Evolutionary conservation across 352 stramenopile genomes (phyloP), one percentile per base, ranked within the genome.

Genomic region (Globisporangium spinosum): DNA sequence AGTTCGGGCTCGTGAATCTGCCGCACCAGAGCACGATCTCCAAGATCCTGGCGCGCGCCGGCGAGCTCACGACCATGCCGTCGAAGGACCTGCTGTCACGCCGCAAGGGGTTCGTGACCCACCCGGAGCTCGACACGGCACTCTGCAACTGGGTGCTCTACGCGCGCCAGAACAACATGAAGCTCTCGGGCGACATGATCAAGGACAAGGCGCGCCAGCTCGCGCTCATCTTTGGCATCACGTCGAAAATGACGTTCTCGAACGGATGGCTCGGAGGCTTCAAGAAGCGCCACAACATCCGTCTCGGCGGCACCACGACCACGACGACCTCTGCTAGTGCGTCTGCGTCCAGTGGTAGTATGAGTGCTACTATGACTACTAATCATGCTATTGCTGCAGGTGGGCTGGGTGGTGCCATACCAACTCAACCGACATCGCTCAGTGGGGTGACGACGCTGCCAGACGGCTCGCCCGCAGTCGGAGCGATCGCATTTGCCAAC

Each of bases 251-350:
- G 72, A 80, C 58, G 60, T 87, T 87, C 65, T 88, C 79, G 35
- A 89, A 89, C 59, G 81, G 81, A 47, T 89, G 81, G 81, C 75
- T 89, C 8, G 76, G 77, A 38, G 78, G 76, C 8, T 89, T 89
- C 60, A 88, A 89, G 70, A 85, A 88, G 71, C 70, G 79, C 17
- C 79, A 87, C 69, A 87, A 87, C 64, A 85, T 85, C 53, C 73
- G 77, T 10, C 65, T 87, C 3, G 77, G 78, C 9, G 77, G 69
- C 45, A 64, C 68, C 27, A 68, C 72, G 3, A 45, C 51, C 0
- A 64, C 60, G 1, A 7, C 34, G 2, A 49, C 53, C 29, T 20
- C 43, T n/a, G 13, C 51, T 20, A n/a, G 17, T 8, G 20, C 35
- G 20, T 35, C 13, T 53, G 22, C 49, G 3, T 15, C 38, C 40